Conservation (phyloP, 768 basidiomycete genomes). For the Pleurotus tuoliensis region DNA sequence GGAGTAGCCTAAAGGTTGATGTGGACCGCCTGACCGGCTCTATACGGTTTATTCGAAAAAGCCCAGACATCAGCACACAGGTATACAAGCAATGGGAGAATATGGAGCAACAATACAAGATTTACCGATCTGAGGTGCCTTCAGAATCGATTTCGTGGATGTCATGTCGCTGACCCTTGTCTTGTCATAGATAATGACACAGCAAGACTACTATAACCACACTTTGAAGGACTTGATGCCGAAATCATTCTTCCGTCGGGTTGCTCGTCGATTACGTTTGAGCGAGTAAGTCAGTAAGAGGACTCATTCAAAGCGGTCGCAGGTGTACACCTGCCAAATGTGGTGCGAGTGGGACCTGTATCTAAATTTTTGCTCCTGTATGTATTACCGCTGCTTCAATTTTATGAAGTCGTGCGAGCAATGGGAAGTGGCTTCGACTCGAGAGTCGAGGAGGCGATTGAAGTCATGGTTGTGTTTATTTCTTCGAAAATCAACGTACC, state of each 20-base stretch:
- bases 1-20: not conserved
- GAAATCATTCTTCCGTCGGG: not conserved
- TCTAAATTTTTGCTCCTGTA: no score
- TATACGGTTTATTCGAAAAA: not conserved
- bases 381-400: no score
- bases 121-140: not conserved
- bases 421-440: no score
- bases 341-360: no score
- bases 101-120: not conserved
- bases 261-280: not conserved
- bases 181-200: not conserved
- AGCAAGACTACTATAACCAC: conserved; percentile 1
- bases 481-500: no score
- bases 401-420: no score
- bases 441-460: no score
- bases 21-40: not conserved
- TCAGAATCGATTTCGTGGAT: no score
- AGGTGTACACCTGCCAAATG: no score
- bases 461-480: no score
- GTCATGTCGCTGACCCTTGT: no score
- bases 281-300: not conserved
- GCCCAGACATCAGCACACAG: not conserved
- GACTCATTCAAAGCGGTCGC: not conserved
- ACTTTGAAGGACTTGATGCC: not conserved
- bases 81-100: not conserved